Conservation (phyloP, 2,329 filamentous ascomycete genomes). For the Venturia carpophila region DNA sequence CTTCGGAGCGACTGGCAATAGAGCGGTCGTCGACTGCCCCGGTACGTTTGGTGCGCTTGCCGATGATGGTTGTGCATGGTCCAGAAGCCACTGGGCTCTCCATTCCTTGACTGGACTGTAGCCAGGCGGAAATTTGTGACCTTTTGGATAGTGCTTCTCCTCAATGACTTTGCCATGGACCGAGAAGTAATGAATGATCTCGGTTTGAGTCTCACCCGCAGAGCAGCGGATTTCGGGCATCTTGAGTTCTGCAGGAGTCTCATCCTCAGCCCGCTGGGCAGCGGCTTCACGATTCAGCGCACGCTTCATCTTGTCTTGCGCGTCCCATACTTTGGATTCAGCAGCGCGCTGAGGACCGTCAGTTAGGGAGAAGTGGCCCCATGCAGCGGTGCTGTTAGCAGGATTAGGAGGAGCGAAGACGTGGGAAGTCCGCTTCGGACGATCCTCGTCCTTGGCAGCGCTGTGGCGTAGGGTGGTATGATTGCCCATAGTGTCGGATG, state of each 20-base stretch:
- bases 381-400: background rate
- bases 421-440: background rate
- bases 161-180: background rate
- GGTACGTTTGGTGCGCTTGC: background rate
- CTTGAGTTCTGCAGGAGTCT: background rate
- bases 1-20: background rate
- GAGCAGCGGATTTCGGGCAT: background rate
- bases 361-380: background rate
- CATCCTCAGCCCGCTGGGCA: background rate
- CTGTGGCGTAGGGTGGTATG: background rate
- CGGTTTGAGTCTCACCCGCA: background rate
- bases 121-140: background rate
- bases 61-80: background rate
- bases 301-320: background rate
- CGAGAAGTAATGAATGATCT: background rate
- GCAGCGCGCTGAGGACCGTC: background rate
- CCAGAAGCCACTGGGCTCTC: background rate
- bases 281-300: background rate
- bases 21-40: background rate
- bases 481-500: slow-evolving; percentile 1
- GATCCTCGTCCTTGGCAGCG: background rate
- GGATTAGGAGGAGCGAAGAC: background rate
- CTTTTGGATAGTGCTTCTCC: background rate
- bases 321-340: background rate
- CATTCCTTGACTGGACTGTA: background rate